phyloP scores from a whole-genome alignment of 257 asterid genomes.

The Plantago elongata region DNA sequence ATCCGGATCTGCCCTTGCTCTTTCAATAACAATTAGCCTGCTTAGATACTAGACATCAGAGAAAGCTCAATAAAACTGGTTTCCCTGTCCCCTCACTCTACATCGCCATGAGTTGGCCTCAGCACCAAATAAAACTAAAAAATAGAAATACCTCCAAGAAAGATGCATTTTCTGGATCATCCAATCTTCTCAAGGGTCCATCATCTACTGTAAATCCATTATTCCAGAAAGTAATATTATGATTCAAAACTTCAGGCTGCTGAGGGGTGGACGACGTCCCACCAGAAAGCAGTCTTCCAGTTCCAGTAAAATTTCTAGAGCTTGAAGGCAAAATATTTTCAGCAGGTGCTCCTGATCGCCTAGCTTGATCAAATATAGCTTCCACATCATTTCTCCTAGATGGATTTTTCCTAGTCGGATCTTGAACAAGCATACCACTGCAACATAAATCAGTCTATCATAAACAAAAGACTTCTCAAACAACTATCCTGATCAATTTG shows the following conservation, averaged over 20 bases:
- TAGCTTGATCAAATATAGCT: constrained; percentile 64
- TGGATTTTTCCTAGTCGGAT: constrained; percentile 68
- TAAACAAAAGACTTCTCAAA: background rate
- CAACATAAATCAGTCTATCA: constrained; percentile 4
- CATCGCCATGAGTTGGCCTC: background rate
- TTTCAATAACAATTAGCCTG: too few relatives aligned
- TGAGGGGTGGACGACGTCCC: constrained; percentile 50
- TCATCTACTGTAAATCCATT: constrained; percentile 80
- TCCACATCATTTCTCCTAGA: constrained; percentile 49
- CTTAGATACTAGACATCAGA: too few relatives aligned
- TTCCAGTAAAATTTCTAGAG: constrained; percentile 70
- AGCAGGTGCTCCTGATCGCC: constrained; percentile 56
- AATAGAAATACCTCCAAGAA: constrained; percentile 58
- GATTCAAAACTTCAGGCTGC: constrained; percentile 48
- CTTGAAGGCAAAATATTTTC: constrained; percentile 53
- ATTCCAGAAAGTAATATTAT: constrained; percentile 60
- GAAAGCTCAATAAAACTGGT: too few relatives aligned
- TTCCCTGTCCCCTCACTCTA: background rate
- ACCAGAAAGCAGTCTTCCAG: constrained; percentile 70
- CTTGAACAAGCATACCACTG: constrained; percentile 90
- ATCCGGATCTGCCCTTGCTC: too few relatives aligned
- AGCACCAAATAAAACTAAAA: constrained; percentile 1
- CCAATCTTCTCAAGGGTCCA: constrained; percentile 74
- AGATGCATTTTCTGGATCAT: constrained; percentile 71
- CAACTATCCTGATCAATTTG: background rate